Evolutionary conservation across 495 filamentous ascomycete genomes (phyloP), one percentile per base, ranked within the genome.

Genomic region (Geoglossum glabrum): DNA sequence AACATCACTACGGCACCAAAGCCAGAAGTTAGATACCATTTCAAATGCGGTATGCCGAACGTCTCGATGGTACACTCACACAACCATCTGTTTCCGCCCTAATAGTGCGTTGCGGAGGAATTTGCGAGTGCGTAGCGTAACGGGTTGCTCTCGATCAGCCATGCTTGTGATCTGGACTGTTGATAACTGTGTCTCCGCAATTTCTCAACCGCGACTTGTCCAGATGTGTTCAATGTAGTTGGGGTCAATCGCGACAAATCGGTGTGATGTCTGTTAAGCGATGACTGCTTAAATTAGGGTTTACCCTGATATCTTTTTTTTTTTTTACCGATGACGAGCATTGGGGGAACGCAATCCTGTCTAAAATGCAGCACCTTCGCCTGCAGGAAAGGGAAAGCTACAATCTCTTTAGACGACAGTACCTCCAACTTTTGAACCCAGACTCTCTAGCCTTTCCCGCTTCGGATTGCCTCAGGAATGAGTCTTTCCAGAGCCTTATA

Each of bases 91-190:
- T 80, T 92, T 95, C 70, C 90, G 85, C 69, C 82, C 90, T 64
- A 99, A 85, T 70, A 99, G 87, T 71, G 93, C 85, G 79, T 99
- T 99, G 76, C 88, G 85, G 74, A 97, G 93, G 87, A 99, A 99
- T 80, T 99, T 99, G 85, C 93, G 90, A 73, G 93, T 99, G 76
- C 93, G 86, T 79, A 99, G 76, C 66, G 92, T 98, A 69, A 99
- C 86, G 65, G 84, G 80, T 71, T 79, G 69, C 68, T 84, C 82
- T 59, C 78, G 73, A 74, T 96, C 92, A 73, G 90, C 81, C 92
- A 96, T 97, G 71, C 72, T 87, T 76, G 72, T 68, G 69, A 65
- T 69, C 64, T 64, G 5, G 31, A 33, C 3, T 54, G 11, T 27
- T 19, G 23, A 54, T 28, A 4, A 21, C 23, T 45, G 23, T 9